These are phyloP conservation scores for Lachancea nothofagi DNA, from an alignment of 805 yeast species.

Conservation along the genomic window DNA sequence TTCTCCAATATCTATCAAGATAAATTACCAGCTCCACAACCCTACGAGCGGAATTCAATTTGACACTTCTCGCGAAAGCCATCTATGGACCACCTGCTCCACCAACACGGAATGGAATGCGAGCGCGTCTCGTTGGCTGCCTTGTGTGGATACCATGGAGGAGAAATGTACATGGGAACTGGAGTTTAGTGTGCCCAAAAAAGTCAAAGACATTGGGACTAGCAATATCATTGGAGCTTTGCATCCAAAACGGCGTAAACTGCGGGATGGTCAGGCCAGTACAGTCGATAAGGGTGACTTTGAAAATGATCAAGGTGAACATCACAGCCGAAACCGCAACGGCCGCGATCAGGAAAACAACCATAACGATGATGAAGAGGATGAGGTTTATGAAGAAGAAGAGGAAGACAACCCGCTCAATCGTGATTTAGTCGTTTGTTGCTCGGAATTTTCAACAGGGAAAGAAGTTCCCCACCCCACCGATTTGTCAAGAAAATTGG, in stretches of 20 bases:
- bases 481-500: conserved; percentile 69
- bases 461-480: conserved; percentile 71
- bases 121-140: conserved; percentile 95
- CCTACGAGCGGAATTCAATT: conserved; percentile 74
- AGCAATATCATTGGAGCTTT: conserved; percentile 32
- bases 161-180: conserved; percentile 90
- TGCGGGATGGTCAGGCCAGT: conserved; percentile 15
- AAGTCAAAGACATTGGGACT: conserved; percentile 61
- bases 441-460: conserved; percentile 63
- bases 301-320: conserved; percentile 19
- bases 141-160: conserved; percentile 85
- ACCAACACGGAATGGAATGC: conserved; percentile 70
- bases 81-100: conserved; percentile 81
- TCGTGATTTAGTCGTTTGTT: conserved; percentile 55
- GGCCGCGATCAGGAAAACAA: conserved; percentile 23
- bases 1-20: conserved; percentile 66
- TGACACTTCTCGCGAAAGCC: conserved; percentile 40
- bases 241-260: conserved; percentile 7
- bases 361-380: conserved; percentile 35
- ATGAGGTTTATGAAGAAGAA: conserved; percentile 31
- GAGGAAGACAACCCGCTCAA: conserved; percentile 22
- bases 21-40: conserved; percentile 59
- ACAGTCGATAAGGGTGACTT: conserved; percentile 37
- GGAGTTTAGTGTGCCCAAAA: conserved; percentile 78
- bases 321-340: too few relatives aligned